Percentiles rank a stretch among this genome's conserved stretches.
Evolutionary conservation across 2,329 filamentous ascomycete genomes (phyloP).

Genomic region (Thielaviopsis punctulata): DNA sequence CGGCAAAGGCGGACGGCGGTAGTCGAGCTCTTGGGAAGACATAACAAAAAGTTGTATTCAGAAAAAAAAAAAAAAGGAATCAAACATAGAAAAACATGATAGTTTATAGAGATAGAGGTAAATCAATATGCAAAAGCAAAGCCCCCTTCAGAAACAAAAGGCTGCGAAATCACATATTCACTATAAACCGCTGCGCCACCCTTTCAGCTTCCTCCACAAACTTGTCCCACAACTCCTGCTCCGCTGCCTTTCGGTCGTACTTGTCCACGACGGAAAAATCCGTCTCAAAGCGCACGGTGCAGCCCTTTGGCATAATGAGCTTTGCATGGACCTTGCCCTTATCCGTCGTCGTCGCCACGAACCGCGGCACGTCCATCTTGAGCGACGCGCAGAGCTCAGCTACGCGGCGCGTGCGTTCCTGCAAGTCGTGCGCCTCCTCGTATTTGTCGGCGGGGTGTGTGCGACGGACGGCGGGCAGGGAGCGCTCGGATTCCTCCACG

Average conservation of each 20-base stretch:
- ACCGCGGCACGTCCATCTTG: background rate
- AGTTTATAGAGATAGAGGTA: background rate
- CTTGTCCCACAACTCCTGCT: conserved; percentile 23
- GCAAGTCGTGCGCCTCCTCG: background rate
- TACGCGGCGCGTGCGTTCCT: background rate
- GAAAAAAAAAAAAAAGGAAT: conserved; percentile 7
- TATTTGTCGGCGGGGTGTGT: background rate
- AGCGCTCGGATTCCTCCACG: background rate
- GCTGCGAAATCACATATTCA: background rate
- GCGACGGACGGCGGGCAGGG: background rate
- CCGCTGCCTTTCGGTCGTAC: conserved; percentile 20
- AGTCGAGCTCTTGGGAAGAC: conserved; percentile 5
- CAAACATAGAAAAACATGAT: conserved; percentile 1
- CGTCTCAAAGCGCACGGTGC: conserved; percentile 18
- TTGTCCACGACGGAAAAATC: conserved; percentile 20
- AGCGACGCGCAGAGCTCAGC: background rate
- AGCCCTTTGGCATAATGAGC: background rate
- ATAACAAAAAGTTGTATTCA: conserved; percentile 9
- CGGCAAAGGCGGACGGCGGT: conserved; percentile 14
- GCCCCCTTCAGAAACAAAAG: background rate
- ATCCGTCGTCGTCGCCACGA: too few species aligned
- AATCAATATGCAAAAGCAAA: too few species aligned
- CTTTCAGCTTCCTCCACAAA: conserved; percentile 17
- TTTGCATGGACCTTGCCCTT: background rate
- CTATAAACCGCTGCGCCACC: background rate